Conservation (phyloP, 768 basidiomycete genomes). For the Gloeopeniophorella convolvens region DNA sequence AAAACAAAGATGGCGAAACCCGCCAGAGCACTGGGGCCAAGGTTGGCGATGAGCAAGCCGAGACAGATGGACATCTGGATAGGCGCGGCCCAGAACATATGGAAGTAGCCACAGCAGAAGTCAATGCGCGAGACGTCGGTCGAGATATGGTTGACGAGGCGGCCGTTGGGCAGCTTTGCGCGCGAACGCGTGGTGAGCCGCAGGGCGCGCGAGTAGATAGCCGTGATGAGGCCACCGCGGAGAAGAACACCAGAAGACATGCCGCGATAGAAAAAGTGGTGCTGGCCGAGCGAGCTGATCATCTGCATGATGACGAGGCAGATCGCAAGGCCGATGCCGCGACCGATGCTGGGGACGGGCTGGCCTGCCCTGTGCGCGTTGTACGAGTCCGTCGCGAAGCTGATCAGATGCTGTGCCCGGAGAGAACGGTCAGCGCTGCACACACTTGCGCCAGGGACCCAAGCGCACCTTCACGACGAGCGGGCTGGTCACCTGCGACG, state of each 20-base stretch:
- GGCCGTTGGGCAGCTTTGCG: slow-evolving; percentile 76
- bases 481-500: slow-evolving; percentile 66
- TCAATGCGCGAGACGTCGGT: slow-evolving; percentile 90
- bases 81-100: slow-evolving; percentile 71
- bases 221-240: slow-evolving; percentile 80
- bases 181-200: slow-evolving; percentile 73
- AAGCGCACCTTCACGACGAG: slow-evolving; percentile 71
- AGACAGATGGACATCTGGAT: slow-evolving; percentile 78
- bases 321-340: slow-evolving; percentile 72
- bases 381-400: slow-evolving; percentile 62
- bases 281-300: slow-evolving; percentile 55
- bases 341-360: slow-evolving; percentile 38
- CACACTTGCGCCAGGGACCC: no score
- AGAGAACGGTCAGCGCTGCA: no score
- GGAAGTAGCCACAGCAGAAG: slow-evolving; percentile 76
- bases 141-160: slow-evolving; percentile 89
- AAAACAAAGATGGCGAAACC: slow-evolving; percentile 61
- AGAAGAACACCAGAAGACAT: slow-evolving; percentile 72
- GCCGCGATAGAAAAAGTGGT: slow-evolving; percentile 81
- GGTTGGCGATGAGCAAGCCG: slow-evolving; percentile 60
- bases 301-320: slow-evolving; percentile 64
- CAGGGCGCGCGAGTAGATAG: slow-evolving; percentile 76
- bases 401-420: slow-evolving; percentile 69
- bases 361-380: slow-evolving; percentile 23
- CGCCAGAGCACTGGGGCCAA: slow-evolving; percentile 55